Evolutionary conservation across 2,329 filamentous ascomycete species (phyloP), one percentile per base, ranked within the genome.

Genomic region (Fusarium oxysporum): DNA sequence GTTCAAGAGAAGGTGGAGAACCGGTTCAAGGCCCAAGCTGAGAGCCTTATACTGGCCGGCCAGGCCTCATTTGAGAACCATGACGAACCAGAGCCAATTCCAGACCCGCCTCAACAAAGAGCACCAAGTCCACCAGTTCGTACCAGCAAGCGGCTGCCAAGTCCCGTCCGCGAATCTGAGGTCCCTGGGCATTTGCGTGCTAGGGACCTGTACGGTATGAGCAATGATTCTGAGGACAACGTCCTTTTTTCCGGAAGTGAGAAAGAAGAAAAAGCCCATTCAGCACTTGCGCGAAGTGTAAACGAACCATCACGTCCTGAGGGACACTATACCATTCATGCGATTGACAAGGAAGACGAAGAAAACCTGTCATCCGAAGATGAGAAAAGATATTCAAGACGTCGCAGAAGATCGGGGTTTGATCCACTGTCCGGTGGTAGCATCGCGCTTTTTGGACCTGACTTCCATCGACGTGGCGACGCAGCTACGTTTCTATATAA

Each of bases 401-500:
- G 14, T 4, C 51, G 35, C 23, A 48, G 56, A 19, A 8, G 14
- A 12, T 6, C n/a, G 2, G 61, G 51, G 0, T 70, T 45, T 9
- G 57, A 72, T 56, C 50, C 57, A 1, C 19, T 50, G 0, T 37
- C 61, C 1, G 33, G 55, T 0, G 16, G 38, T 0, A 61, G 37
- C 2, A 32, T 73, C 7, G 47, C 66, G 1, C 57, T 70, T 6
- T 66, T 70, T 6, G 65, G 65, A 1, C 61, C 53, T 17, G n/a
- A 60, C 8, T 73, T 73, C 12, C 70, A 70, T 23, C 17, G 64
- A 8, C 44, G 48, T 4, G 70, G 70, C 3, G 70, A 73, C 33
- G 70, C 70, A 17, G 70, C 70, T 5, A 73, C 66, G 7, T 73
- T 72, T 5, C 21, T 73, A 1, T 73, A 73, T 14, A 70, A 67